Conservation (phyloP, 2,329 filamentous ascomycete genomes). For the Xylariaceae sp. region DNA sequence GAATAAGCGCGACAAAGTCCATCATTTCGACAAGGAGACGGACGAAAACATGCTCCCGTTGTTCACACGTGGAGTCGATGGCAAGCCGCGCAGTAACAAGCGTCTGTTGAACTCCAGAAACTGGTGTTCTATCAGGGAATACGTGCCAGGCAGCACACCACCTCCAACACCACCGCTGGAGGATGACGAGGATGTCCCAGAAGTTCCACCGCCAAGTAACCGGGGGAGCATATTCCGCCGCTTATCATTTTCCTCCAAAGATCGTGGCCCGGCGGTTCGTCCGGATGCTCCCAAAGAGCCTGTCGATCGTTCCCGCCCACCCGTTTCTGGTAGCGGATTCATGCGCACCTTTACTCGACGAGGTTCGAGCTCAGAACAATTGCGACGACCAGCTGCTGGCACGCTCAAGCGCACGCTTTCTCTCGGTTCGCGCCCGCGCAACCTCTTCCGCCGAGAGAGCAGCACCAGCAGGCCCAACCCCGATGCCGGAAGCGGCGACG, state of each 20-base stretch:
- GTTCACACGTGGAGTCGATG: slow-evolving; percentile 83
- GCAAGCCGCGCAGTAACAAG: slow-evolving; percentile 86
- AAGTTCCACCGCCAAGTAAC: slow-evolving; percentile 34
- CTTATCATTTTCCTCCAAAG: slow-evolving; percentile 40
- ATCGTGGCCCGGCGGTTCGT: slow-evolving; percentile 33
- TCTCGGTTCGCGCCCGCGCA: slow-evolving; percentile 43
- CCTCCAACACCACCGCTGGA: slow-evolving; percentile 58
- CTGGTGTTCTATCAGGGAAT: slow-evolving; percentile 89
- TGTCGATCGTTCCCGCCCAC: slow-evolving; percentile 43
- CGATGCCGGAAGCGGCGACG: slow-evolving; percentile 52
- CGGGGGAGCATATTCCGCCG: slow-evolving; percentile 42
- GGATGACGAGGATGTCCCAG: slow-evolving; percentile 38
- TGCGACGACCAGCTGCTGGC: slow-evolving; percentile 33
- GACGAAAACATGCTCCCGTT: slow-evolving; percentile 96
- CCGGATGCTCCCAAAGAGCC: slow-evolving; percentile 36
- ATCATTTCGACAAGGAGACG: slow-evolving; percentile 68
- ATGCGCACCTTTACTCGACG: slow-evolving; percentile 44
- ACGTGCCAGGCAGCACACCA: slow-evolving; percentile 72
- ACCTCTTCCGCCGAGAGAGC: slow-evolving; percentile 41
- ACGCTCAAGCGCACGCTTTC: slow-evolving; percentile 56
- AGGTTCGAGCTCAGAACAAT: slow-evolving; percentile 34
- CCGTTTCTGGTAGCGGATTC: slow-evolving; percentile 42
- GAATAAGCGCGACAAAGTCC: slow-evolving; percentile 84
- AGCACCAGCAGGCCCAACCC: slow-evolving; percentile 32
- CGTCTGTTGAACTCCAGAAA: slow-evolving; percentile 83